These are phyloP conservation scores for Aurinia saxatilis DNA, from an alignment of 345 rosid genomes.

Conservation along the genomic window DNA sequence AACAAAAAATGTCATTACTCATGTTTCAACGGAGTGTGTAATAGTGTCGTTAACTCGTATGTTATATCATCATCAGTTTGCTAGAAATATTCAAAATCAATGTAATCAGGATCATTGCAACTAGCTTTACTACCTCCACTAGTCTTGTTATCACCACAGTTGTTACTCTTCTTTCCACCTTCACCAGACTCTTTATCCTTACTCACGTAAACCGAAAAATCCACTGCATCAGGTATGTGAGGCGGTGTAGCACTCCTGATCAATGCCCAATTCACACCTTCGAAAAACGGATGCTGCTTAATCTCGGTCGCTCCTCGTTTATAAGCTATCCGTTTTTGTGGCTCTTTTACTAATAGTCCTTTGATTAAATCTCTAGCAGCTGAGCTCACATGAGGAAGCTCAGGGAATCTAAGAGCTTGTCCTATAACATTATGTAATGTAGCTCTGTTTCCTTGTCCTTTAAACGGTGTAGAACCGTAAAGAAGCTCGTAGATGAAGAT, in stretches of 20 bases:
- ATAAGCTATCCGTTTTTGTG: conserved; percentile 70
- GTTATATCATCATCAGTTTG: background rate
- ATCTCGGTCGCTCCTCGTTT: conserved; percentile 90
- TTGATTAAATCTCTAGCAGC: conserved; percentile 71
- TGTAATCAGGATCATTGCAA: conserved; percentile 35
- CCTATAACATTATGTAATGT: conserved; percentile 85
- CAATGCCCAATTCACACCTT: conserved; percentile 87
- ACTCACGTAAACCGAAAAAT: conserved; percentile 44
- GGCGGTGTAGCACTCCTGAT: conserved; percentile 85
- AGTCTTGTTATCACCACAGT: conserved; percentile 13
- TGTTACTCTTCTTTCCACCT: conserved; percentile 10
- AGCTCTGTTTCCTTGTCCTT: conserved; percentile 84
- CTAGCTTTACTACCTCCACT: conserved; percentile 2
- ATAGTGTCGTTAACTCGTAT: background rate
- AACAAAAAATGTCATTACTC: background rate
- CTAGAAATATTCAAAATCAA: conserved; percentile 65
- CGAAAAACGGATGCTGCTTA: conserved; percentile 84
- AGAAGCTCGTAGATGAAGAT: conserved; percentile 80
- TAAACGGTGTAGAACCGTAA: conserved; percentile 83
- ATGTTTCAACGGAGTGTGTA: background rate
- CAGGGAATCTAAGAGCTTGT: conserved; percentile 77
- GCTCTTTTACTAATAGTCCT: conserved; percentile 74
- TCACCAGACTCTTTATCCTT: conserved; percentile 40
- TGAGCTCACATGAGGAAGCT: conserved; percentile 53
- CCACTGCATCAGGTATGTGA: conserved; percentile 68